Base-by-base conservation (phyloP, 2,329 filamentous ascomycete genomes). In the Fusarium hostae region DNA sequence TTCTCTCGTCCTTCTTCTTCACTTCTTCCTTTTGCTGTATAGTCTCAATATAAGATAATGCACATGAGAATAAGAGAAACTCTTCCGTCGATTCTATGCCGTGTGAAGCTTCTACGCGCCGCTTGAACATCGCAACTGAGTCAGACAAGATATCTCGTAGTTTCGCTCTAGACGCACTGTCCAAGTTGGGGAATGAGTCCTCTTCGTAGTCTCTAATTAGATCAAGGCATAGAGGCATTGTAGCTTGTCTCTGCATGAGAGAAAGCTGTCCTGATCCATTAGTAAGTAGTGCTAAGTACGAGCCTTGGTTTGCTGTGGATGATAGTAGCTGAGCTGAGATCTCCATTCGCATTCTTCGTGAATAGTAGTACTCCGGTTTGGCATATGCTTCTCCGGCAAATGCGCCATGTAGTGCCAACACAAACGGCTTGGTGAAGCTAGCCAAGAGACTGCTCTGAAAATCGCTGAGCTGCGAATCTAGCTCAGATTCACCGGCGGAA, bases 1-100 rank as follows among this genome's bases (percentile, higher is more conserved):
- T 7, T 9, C 6, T 26, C 7, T 18, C 4, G 0, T 4, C 6
- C 6, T 20, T 2, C 3, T 22, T 28, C 0, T 26, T 15, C 4
- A 15, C 15, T 4, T 7, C 12, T 3, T 16, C 24, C 2, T 35
- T 37, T 9, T 13, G 5, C 1, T 40, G 43, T 13, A 58, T 7
- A 16, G 6, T 28, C 18, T 58, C 32, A 4, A 58, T n/a, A 9
- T n/a, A 50, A 3, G 34, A 37, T 10, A 24, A n/a, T 8, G 43
- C 55, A 20, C 26, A 18, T 9, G 43, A 58, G 15, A 58, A 58
- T 16, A 58, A 16, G 15, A 58, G 2, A 8, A 32, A 58, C 20
- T 58, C 55, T 3, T 28, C 34, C 9, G 43, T 50, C 13, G 55
- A 50, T 13, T 32, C 26, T 2, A 20, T n/a, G 5, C 43, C 55